phyloP scores from a whole-genome alignment of 2,329 filamentous ascomycete genomes.

The Penicillium thymicola region DNA sequence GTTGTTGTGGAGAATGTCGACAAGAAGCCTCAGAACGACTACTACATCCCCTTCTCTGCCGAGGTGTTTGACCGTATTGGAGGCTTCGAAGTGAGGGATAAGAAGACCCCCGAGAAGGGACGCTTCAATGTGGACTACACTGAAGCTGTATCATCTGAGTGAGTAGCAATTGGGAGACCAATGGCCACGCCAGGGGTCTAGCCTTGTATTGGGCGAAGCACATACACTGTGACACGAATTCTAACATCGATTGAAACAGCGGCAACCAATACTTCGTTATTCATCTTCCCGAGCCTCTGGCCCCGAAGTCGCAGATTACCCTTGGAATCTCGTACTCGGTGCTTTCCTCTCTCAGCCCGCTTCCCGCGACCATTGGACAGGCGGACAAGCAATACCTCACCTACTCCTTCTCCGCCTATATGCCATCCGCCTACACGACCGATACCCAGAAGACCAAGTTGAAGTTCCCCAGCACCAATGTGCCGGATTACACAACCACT shows the following conservation, averaged over 20 bases:
- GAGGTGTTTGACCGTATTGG: constrained; percentile 74
- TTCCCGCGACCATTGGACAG: constrained; percentile 80
- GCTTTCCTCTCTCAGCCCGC: constrained; percentile 72
- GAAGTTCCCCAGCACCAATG: constrained; percentile 73
- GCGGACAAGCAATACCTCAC: constrained; percentile 80
- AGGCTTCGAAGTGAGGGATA: constrained; percentile 86
- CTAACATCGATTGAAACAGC: constrained; percentile 43
- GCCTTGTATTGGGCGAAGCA: background rate
- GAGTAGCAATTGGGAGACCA: constrained; percentile 54
- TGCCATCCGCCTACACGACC: constrained; percentile 77
- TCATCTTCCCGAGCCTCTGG: constrained; percentile 70
- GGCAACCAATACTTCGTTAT: constrained; percentile 80
- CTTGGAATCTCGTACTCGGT: constrained; percentile 82
- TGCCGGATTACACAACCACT: constrained; percentile 82
- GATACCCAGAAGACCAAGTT: constrained; percentile 95
- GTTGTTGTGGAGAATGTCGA: constrained; percentile 89
- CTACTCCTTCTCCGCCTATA: constrained; percentile 83
- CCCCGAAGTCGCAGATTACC: constrained; percentile 74
- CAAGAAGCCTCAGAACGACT: constrained; percentile 75
- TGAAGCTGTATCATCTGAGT: constrained; percentile 55
- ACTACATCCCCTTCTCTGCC: constrained; percentile 83
- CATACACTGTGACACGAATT: background rate
- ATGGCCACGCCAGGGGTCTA: constrained; percentile 17
- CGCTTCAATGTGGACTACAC: constrained; percentile 68
- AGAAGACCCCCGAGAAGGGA: constrained; percentile 68